Percentiles rank a stretch among this genome's conserved stretches.
Evolutionary conservation across 495 filamentous ascomycete genomes (phyloP).

Genomic region (Eremomyces bilateralis): DNA sequence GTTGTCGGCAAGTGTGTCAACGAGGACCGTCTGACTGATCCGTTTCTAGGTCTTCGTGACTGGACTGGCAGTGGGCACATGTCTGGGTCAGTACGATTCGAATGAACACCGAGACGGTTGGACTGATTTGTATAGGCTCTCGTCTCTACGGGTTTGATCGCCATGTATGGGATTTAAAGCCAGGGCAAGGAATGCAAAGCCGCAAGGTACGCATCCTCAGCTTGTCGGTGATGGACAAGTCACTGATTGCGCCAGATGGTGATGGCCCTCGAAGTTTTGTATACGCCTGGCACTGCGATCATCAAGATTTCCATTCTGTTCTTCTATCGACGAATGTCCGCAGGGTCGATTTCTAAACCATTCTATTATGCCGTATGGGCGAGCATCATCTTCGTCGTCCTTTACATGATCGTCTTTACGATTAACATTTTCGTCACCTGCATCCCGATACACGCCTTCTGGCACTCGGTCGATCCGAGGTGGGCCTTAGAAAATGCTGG

Average conservation of each 20-base stretch:
- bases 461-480: conserved; percentile 7
- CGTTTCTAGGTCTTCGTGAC: conserved; percentile 4
- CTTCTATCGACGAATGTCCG: conserved; percentile 13
- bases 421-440: conserved; percentile 8
- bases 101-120: conserved; percentile 1
- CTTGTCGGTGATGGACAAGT: no score
- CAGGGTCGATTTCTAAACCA: conserved; percentile 6
- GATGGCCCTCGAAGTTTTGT: conserved; percentile 8
- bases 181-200: conserved; percentile 1
- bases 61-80: conserved; percentile 7
- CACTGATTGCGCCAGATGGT: conserved; percentile 3
- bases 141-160: conserved; percentile 10
- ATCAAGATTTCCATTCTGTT: conserved; percentile 15
- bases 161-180: conserved; percentile 11
- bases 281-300: conserved; percentile 6
- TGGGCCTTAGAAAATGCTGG: conserved; percentile 7
- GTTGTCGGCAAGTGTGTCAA: neutral
- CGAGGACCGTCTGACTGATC: no score
- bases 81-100: neutral
- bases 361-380: conserved; percentile 10
- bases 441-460: conserved; percentile 9
- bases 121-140: neutral
- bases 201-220: conserved; percentile 8
- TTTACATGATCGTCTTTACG: conserved; percentile 8
- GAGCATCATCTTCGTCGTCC: conserved; percentile 10